phyloP scores from a whole-genome alignment of 805 yeast species.

The Nadsonia fulvescens region DNA sequence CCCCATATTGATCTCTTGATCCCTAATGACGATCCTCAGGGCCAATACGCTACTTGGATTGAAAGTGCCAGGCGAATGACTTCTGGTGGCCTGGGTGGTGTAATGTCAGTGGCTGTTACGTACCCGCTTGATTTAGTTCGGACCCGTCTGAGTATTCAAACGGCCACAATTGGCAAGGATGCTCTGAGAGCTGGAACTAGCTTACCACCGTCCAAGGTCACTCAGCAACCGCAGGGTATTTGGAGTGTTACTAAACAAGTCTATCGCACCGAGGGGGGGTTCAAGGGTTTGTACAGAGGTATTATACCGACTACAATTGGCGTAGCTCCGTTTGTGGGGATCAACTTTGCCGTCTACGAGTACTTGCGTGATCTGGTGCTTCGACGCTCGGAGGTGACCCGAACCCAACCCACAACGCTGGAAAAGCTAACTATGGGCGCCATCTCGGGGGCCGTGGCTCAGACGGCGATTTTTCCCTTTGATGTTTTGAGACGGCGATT shows the following conservation, averaged over 20 bases:
- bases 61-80: constrained; percentile 41
- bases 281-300: constrained; percentile 65
- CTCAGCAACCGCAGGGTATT: constrained; percentile 52
- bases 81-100: constrained; percentile 73
- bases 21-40: constrained; percentile 14
- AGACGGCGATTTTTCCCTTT: constrained; percentile 78
- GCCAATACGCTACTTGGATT: constrained; percentile 13
- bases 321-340: constrained; percentile 90
- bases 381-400: constrained; percentile 21
- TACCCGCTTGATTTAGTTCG: constrained; percentile 86
- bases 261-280: constrained; percentile 65
- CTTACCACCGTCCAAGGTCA: too few relatives aligned
- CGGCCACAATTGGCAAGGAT: constrained; percentile 35
- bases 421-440: constrained; percentile 69
- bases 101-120: constrained; percentile 60
- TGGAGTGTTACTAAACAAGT: constrained; percentile 36
- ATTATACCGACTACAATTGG: constrained; percentile 81
- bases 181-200: too few relatives aligned
- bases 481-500: constrained; percentile 77
- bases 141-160: constrained; percentile 76
- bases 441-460: constrained; percentile 74
- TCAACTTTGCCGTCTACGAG: constrained; percentile 83
- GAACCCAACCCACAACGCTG: constrained; percentile 22
- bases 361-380: constrained; percentile 42
- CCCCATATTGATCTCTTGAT: constrained; percentile 29